These are phyloP conservation scores for Termitomyces sp. DNA, from an alignment of 768 basidiomycete genomes.

Conservation along the genomic window DNA sequence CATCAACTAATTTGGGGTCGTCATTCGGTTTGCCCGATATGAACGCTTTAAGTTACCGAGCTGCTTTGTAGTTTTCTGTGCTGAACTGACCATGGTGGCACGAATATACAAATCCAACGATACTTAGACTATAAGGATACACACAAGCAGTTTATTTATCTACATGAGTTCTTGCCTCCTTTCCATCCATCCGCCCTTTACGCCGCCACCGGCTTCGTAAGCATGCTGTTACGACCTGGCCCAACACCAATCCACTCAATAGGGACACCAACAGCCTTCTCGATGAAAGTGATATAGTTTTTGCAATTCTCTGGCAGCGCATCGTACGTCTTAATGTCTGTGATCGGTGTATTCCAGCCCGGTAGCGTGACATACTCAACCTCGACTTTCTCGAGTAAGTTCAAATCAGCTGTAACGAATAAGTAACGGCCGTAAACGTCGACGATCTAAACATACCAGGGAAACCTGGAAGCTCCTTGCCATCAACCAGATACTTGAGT, in stretches of 20 bases:
- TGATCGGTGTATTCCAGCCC: constrained; percentile 86
- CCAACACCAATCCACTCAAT: constrained; percentile 95
- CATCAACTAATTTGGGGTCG: not conserved
- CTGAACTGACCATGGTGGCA: not conserved
- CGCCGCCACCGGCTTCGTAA: constrained; percentile 18
- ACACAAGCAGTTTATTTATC: not conserved
- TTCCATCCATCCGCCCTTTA: not conserved
- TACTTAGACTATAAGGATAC: constrained; percentile 5
- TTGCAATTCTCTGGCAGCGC: constrained; percentile 81
- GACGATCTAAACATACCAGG: constrained; percentile 55
- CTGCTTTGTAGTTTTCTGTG: not conserved
- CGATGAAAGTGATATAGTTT: constrained; percentile 85
- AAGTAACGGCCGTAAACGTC: not conserved
- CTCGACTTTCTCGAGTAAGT: constrained; percentile 68
- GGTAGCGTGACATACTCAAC: constrained; percentile 87
- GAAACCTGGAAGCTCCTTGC: constrained; percentile 75
- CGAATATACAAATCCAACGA: not conserved
- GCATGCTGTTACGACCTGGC: constrained; percentile 79
- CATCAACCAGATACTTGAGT: constrained; percentile 74
- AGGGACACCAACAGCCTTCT: constrained; percentile 63
- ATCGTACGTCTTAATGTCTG: constrained; percentile 54
- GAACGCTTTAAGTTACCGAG: not conserved
- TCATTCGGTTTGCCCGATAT: not conserved
- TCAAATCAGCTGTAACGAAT: constrained; percentile 66
- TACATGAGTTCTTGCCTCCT: not conserved